Percentiles rank a stretch among this genome's conserved stretches.
Conservation (phyloP, 495 filamentous ascomycete genomes). For the Sabuloglossum arenarium region DNA sequence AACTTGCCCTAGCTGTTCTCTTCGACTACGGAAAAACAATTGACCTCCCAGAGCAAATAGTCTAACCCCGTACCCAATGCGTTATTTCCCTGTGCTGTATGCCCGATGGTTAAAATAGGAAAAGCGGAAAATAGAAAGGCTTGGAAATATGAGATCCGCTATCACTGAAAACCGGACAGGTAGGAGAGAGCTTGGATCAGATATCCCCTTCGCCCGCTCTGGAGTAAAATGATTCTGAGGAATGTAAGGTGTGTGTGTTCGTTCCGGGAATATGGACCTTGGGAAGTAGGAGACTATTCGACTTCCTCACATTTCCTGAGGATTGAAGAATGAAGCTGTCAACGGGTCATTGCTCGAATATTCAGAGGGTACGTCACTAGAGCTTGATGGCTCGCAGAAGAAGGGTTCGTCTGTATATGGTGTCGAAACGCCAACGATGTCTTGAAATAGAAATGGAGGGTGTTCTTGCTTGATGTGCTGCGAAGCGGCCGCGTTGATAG, state of each 20-base stretch:
- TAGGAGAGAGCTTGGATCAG: no score
- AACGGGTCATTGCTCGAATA: background rate
- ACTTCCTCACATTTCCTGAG: background rate
- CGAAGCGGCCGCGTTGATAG: background rate
- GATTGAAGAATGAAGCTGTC: background rate
- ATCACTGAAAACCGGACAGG: no score
- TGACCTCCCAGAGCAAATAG: background rate
- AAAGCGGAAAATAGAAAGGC: background rate
- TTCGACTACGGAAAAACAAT: background rate
- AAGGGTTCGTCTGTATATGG: background rate
- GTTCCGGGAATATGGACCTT: background rate
- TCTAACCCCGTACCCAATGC: background rate
- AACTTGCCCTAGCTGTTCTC: no score
- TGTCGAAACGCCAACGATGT: background rate
- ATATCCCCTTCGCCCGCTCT: no score
- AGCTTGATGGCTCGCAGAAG: background rate
- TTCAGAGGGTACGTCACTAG: background rate
- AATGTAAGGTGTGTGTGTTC: no score
- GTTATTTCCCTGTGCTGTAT: background rate
- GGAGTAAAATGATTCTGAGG: no score
- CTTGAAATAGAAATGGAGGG: background rate
- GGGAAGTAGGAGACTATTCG: background rate
- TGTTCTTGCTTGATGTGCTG: background rate
- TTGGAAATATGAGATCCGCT: no score
- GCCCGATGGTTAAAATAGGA: background rate